These are phyloP conservation scores for Rhodamnia rubescens DNA, from an alignment of 345 rosid genomes.

Conservation along the genomic window DNA sequence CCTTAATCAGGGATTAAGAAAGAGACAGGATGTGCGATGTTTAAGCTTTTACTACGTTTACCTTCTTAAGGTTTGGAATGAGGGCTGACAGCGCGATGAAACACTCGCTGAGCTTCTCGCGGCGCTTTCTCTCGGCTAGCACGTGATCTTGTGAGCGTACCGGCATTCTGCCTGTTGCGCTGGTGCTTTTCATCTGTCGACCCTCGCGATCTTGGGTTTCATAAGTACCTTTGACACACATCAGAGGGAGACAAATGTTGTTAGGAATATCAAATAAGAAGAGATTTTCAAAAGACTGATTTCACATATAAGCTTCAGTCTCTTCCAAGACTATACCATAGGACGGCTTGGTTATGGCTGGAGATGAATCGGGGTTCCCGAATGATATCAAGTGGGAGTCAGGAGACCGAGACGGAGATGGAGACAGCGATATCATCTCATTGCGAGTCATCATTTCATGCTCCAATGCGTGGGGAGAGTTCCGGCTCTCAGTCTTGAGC, in stretches of 20 bases:
- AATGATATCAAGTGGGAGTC: conserved; percentile 34
- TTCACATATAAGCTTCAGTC: too few relatives aligned
- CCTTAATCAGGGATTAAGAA: not conserved
- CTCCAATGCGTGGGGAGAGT: too few relatives aligned
- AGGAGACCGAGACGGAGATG: conserved; percentile 15
- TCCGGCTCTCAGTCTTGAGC: not conserved
- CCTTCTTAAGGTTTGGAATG: conserved; percentile 77
- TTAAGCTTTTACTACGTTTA: not conserved
- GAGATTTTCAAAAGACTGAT: not conserved
- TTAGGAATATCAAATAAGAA: not conserved
- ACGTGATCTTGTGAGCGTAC: conserved; percentile 59
- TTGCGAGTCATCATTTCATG: too few relatives aligned
- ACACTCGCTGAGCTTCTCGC: conserved; percentile 56
- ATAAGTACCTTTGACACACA: not conserved
- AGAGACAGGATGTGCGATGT: not conserved
- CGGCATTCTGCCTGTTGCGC: conserved; percentile 16
- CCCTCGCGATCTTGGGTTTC: not conserved
- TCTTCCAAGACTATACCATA: not conserved
- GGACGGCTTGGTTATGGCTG: not conserved
- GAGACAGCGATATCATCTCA: too few relatives aligned
- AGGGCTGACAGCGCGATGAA: conserved; percentile 61
- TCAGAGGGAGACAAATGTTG: not conserved
- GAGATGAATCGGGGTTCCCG: conserved; percentile 14
- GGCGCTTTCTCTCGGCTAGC: conserved; percentile 68
- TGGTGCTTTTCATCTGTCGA: not conserved